Evolutionary conservation across 352 stramenopile genomes (phyloP), one percentile per base, ranked within the genome.

Genomic region (Pythium chondricola): DNA sequence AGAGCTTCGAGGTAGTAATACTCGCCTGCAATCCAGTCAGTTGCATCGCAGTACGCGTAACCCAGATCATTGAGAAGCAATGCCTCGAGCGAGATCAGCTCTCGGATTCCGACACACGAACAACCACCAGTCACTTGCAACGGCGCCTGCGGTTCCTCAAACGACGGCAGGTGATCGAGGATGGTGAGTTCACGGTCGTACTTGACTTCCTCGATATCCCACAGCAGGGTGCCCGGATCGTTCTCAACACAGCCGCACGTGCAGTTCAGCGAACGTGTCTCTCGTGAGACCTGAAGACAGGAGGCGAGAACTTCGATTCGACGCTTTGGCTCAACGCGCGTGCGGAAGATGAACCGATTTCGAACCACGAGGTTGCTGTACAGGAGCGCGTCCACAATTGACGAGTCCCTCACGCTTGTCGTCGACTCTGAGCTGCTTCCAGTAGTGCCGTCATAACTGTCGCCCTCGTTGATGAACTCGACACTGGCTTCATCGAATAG

Each of bases 341-440:
- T 80, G 4, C 78, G 74, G 44, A 87, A 86, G 51, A 92, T 88
- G 48, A 89, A 92, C 1, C 81, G 75, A 48, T 71, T 73, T 14
- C 81, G 77, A 21, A 86, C 81, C 17, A 92, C 78, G 21, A 92
- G 44, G 56, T 89, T 88, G 64, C 65, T 84, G 48, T 92, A 87
- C 40, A 92, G 52, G 22, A 92, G 56, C 6, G 74, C 74, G 30
- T 92, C 81, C 11, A 92, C 74, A 38, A 92, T 83, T 2, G 74
- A 81, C 6, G 71, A 85, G 42, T 87, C 77, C 9, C 50, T 48
- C n/a, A 59, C 49, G 18, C 17, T 59, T 26, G 29, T 31, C 31
- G 10, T 35, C 22, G 52, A 40, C 4, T 63, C 56, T 2, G 56
- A 30, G 17, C 35, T 44, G n/a, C n/a, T n/a, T n/a, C n/a, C n/a